phyloP scores from a whole-genome alignment of 345 rosid species.

The Bruguiera gymnorhiza region DNA sequence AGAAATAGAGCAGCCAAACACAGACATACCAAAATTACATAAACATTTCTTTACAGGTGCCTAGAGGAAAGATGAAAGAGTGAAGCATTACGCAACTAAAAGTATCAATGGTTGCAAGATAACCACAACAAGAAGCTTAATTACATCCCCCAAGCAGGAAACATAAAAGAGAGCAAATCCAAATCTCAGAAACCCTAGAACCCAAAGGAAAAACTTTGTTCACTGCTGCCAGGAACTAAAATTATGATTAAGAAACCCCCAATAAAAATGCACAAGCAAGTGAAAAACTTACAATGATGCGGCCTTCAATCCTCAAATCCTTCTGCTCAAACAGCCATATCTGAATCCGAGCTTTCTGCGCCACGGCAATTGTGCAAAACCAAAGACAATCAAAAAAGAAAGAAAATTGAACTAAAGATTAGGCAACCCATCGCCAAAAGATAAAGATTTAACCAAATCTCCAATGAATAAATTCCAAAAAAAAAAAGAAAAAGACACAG shows the following conservation, averaged over 20 bases:
- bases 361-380: neutral
- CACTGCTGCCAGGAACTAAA: neutral
- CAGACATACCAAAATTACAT: too few species aligned
- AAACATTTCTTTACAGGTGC: too few species aligned
- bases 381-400: neutral
- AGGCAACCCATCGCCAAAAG: neutral
- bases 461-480: neutral
- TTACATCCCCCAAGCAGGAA: too few species aligned
- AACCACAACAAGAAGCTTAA: too few species aligned
- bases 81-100: too few species aligned
- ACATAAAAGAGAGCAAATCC: too few species aligned
- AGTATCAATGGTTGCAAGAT: too few species aligned
- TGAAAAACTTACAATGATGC: constrained; percentile 47
- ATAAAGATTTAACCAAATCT: neutral
- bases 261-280: neutral
- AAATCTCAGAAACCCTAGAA: too few species aligned
- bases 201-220: neutral
- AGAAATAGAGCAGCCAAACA: too few species aligned
- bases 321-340: constrained; percentile 99
- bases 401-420: neutral
- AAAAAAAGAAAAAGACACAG: neutral
- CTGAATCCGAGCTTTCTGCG: constrained; percentile 93
- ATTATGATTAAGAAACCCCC: neutral
- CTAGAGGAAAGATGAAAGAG: too few species aligned
- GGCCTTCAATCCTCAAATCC: constrained; percentile 86